Base-by-base conservation (phyloP, 1,284 basidiomycete genomes). In the Heliocybe sulcata region DNA sequence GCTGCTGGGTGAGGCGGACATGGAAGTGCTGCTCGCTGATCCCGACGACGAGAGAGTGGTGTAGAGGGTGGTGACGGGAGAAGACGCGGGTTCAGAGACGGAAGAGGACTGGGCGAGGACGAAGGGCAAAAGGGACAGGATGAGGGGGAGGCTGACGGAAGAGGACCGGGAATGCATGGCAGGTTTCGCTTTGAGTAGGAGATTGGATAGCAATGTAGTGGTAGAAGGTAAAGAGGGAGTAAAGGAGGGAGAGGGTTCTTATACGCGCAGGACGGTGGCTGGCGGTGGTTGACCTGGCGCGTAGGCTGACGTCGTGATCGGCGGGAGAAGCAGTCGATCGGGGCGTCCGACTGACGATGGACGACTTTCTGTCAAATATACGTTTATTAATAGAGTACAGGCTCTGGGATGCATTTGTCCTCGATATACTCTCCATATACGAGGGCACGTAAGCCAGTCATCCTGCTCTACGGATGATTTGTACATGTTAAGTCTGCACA, bases 101-200 rank as follows among this genome's bases (percentile, higher is more conserved):
- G 29, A 31, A 12, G 29, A 31, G 4, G 29, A 31, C 14, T 59
- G 61, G 2, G 61, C 67, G 23, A 67, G 54, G 25, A 56, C 63
- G 35, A 59, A 53, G 23, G 63, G 57, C 26, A 63, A 55, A 26
- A 57, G 53, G 48, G 64, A 61, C 33, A 67, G 54, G 51, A 62
- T 53, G 31, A 58, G 35, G 49, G 54, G 48, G n/a, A 59, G 53
- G 57, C n/a, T 42, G 4, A 59, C 53, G 27, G 60, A 54, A 2
- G 16, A 20, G 22, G 45, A 50, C 47, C 9, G 51, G 16, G 33
- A 47, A 53, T n/a, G 29, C 38, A 42, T 42, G 38, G 16, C n/a
- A n/a, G 8, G 38, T 42, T 9, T 42, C 38, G 16, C 16, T 42
- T 42, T n/a, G 38, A 4, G 3, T 42, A 20, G 12, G 16, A 16